Evolutionary conservation across 805 yeast genomes (phyloP), one percentile per base, ranked within the genome.

Genomic region (Tetrapisispora namnaoensis): DNA sequence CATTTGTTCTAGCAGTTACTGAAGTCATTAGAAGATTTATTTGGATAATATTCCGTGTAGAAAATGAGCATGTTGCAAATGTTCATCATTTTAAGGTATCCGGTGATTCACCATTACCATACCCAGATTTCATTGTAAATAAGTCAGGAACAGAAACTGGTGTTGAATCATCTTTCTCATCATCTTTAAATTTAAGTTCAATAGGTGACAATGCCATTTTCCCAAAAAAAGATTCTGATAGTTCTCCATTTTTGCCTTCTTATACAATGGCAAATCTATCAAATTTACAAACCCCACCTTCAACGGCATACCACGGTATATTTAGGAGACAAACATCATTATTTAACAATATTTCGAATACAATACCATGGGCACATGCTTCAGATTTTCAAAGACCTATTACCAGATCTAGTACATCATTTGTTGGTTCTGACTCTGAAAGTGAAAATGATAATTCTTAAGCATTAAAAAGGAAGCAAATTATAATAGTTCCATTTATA

Each of bases 31-130:
- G 99, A 62, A 74, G 99, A 61, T 84, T 87, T 56, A 70, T 91
- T 14, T 93, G 99, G 99, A 74, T 88, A 8, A 77, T 86, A 44
- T 83, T 93, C 71, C 81, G 99, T 69, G 84, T 93, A 76, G 99
- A 93, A 58, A 93, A 93, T 66, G 98, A 93, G 66, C 99, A 93
- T 65, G 83, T 90, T 43, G 82, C 97, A 0, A 91, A 91, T 62
- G 95, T 89, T 11, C 80, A 80, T 48, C 69, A 88, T 41, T 86
- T 82, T 66, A 76, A 95, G 54, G 98, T 97, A 0, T 82, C 95
- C 10, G 79, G 95, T 50, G 96, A 91, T 52, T 71, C 87, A 10
- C 86, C 91, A 2, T 68, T 91, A 47, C 99, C 99, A 0, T 91
- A 88, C 53, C 77, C 80, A 2, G 63, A 38, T 30, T 34, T 18